phyloP scores from a whole-genome alignment of 371 early-diverging fungal genomes.

The Mucor plumbeus region DNA sequence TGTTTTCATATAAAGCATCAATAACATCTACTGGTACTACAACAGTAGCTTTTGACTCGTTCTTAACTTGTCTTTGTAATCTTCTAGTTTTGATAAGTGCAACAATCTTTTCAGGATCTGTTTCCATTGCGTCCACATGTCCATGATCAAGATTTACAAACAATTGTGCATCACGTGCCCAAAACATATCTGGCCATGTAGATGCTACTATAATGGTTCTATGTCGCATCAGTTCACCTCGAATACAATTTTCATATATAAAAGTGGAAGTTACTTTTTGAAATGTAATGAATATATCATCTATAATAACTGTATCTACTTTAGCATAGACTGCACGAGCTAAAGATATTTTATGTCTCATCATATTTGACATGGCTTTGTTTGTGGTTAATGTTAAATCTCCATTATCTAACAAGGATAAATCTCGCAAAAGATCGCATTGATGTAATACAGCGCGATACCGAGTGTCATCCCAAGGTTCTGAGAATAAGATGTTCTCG shows the following conservation, averaged over 20 bases:
- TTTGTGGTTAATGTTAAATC: conserved; percentile 67
- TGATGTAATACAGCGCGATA: conserved; percentile 71
- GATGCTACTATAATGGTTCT: conserved; percentile 83
- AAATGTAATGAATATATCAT: conserved; percentile 69
- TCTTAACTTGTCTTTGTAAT: neutral
- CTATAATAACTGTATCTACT: conserved; percentile 69
- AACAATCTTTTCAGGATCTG: conserved; percentile 23
- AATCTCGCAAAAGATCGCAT: conserved; percentile 75
- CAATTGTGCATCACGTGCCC: conserved; percentile 71
- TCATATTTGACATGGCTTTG: conserved; percentile 54
- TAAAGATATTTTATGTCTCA: conserved; percentile 72
- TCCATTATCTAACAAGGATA: conserved; percentile 76
- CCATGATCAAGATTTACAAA: conserved; percentile 46
- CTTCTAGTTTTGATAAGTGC: conserved; percentile 17
- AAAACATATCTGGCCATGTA: conserved; percentile 69
- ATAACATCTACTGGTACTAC: conserved; percentile 27
- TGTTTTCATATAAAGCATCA: conserved; percentile 38
- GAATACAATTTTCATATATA: conserved; percentile 67
- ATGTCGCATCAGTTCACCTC: conserved; percentile 67
- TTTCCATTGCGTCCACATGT: conserved; percentile 2
- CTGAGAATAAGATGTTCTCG: conserved; percentile 86
- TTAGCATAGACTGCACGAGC: conserved; percentile 77
- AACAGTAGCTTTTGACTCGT: neutral
- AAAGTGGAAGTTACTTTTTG: conserved; percentile 70
- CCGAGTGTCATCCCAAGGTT: conserved; percentile 63